Evolutionary conservation across 176 grass and related monocot genomes (phyloP).

Genomic region (Raddia guianensis): DNA sequence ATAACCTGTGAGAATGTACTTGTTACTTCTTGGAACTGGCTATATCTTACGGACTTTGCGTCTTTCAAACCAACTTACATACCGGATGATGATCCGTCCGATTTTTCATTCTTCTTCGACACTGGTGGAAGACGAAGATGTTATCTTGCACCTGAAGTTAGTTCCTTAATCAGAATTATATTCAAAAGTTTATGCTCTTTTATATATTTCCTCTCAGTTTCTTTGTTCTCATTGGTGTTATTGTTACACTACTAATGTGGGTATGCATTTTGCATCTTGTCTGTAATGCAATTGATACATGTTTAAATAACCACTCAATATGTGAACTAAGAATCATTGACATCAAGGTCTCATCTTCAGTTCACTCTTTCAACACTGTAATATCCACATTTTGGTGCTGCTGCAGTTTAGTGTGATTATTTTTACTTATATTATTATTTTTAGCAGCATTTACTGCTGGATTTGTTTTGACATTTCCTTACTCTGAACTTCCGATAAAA

Average conservation of each 20-base stretch:
- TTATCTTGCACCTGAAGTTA: constrained; percentile 94
- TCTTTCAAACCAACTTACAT: constrained; percentile 99
- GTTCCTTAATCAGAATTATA: constrained; percentile 36
- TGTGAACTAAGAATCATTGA: neutral
- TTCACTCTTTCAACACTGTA: neutral
- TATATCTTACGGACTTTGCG: constrained; percentile 92
- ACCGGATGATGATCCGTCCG: constrained; percentile 89
- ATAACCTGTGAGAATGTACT: constrained; percentile 99
- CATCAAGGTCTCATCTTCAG: constrained; percentile 17
- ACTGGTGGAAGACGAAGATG: constrained; percentile 92
- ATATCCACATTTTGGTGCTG: neutral
- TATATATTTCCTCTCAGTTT: neutral
- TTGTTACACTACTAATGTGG: neutral
- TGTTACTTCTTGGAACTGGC: constrained; percentile 96
- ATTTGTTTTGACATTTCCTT: neutral
- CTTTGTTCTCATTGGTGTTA: neutral
- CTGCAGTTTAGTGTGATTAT: neutral
- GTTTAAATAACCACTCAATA: constrained; percentile 1
- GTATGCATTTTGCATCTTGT: neutral
- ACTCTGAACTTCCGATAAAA: neutral
- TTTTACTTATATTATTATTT: neutral
- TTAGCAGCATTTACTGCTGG: neutral
- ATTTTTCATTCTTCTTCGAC: constrained; percentile 98
- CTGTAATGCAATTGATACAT: neutral
- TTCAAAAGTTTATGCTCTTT: constrained; percentile 21